These are phyloP conservation scores for Cystofilobasidium bisporidii DNA, from an alignment of 768 basidiomycete genomes.

Conservation along the genomic window DNA sequence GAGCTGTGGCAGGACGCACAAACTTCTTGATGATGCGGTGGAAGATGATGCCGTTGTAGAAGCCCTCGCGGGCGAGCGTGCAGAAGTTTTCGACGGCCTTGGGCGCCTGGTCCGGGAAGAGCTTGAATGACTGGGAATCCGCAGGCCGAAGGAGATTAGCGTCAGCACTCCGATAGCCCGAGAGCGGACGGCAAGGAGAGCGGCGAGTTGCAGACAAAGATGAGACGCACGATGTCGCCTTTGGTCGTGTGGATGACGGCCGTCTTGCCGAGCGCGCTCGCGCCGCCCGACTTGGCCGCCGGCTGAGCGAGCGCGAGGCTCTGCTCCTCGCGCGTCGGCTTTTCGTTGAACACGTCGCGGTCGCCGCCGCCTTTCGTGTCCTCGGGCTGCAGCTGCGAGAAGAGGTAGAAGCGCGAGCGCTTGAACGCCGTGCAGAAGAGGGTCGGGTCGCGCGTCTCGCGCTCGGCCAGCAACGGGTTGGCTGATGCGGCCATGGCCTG, in stretches of 20 bases:
- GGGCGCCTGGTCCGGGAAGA: constrained; percentile 82
- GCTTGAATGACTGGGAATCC: constrained; percentile 33
- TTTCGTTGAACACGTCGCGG: constrained; percentile 95
- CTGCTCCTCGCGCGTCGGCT: constrained; percentile 92
- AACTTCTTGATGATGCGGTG: constrained; percentile 98
- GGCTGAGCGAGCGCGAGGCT: constrained; percentile 52
- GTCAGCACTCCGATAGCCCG: no score
- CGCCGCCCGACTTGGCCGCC: constrained; percentile 37
- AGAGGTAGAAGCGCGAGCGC: constrained; percentile 85
- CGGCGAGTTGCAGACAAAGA: no score
- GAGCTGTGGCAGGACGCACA: constrained; percentile 36
- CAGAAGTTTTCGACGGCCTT: constrained; percentile 95
- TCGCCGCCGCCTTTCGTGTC: constrained; percentile 72
- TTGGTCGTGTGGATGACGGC: constrained; percentile 90
- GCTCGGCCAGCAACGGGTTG: constrained; percentile 85
- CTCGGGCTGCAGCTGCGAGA: constrained; percentile 84
- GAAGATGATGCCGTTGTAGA: constrained; percentile 87
- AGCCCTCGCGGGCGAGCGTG: constrained; percentile 76
- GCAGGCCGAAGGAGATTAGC: not conserved
- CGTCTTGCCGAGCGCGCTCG: constrained; percentile 55
- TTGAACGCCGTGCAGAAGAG: constrained; percentile 90
- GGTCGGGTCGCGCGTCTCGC: constrained; percentile 74
- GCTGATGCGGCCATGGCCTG: constrained; percentile 91
- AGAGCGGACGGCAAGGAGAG: no score
- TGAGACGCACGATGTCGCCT: constrained; percentile 60